Evolutionary conservation across 148 eudicot species (phyloP).

Genomic region (Spergularia marina): DNA sequence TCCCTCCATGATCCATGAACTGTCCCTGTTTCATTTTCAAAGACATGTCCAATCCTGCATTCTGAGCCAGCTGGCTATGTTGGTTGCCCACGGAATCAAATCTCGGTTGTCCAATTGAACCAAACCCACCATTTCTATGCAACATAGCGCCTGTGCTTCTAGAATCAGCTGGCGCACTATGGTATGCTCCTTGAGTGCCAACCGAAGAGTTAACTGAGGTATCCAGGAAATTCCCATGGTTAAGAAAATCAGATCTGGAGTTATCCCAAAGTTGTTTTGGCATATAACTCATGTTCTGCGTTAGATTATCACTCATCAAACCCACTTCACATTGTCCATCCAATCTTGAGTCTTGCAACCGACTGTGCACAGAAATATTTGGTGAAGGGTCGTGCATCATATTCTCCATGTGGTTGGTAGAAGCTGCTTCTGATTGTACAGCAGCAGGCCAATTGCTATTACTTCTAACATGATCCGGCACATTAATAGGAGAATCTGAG

Average conservation of each 20-base stretch:
- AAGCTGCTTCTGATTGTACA: conserved; percentile 34
- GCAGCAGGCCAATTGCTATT: conserved; percentile 37
- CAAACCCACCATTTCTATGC: conserved; percentile 21
- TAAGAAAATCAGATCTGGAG: conserved; percentile 22
- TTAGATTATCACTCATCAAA: conserved; percentile 21
- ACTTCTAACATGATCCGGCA: conserved; percentile 33
- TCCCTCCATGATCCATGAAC: conserved; percentile 31
- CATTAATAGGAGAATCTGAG: conserved; percentile 33
- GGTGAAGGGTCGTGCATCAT: conserved; percentile 19
- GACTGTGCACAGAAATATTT: conserved; percentile 9
- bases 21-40: conserved; percentile 32
- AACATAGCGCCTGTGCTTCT: neutral
- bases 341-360: conserved; percentile 27
- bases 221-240: conserved; percentile 29
- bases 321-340: conserved; percentile 35
- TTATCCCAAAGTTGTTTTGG: conserved; percentile 32
- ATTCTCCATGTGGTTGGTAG: conserved; percentile 23
- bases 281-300: conserved; percentile 27
- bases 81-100: conserved; percentile 28
- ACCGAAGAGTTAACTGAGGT: conserved; percentile 32
- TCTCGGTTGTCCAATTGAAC: conserved; percentile 27
- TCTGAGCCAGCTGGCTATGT: conserved; percentile 26
- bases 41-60: conserved; percentile 26
- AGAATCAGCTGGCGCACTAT: conserved; percentile 12
- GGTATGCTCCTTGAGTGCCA: conserved; percentile 26